Base-by-base conservation (phyloP, 345 rosid species). In the Raphanus sativus region DNA sequence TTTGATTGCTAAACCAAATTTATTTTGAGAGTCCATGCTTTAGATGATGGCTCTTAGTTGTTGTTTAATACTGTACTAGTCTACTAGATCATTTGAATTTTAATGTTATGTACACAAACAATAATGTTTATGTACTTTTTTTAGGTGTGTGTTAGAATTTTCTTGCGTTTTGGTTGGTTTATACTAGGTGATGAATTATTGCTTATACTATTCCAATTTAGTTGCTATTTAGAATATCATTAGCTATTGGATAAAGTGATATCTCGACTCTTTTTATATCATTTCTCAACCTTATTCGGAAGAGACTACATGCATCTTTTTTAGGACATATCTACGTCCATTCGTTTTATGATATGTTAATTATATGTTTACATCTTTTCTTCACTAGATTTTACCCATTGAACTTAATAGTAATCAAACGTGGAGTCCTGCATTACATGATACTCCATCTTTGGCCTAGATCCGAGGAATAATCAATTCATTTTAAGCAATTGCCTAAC, bases 391-490 rank as follows among this genome's bases (percentile, higher is more conserved):
- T 6, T 33, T 33, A 33, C 36, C 36, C 36, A 33, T 33, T 33
- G 7, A 33, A 33, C 36, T 33, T 21, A 21, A 21, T 21, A 21
- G 21, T 21, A 21, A 21, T 21, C 21, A 21, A 21, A 21, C 21
- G 21, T 21, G 21, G 21, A 21, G 21, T 21, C 21, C 0, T 21
- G 21, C 21, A 21, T 21, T 33, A 33, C 36, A 6, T 33, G 36
- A 33, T 33, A 33, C 36, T 33, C 36, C 36, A 33, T 33, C 36
- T 33, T 33, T 71, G 21, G 25, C 68, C 77, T 71, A 78, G 73
- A 78, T 66, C 72, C 48, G 40, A 71, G 72, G 73, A 77, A 65
- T 30, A 71, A 30, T 70, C 36, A 65, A 55, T 13, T 77, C 42
- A 45, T 60, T 32, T 28, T 12, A 67, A 50, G 9, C 17, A 77